phyloP scores from a whole-genome alignment of 495 filamentous ascomycete species.

The Lasiosphaeria miniovina region DNA sequence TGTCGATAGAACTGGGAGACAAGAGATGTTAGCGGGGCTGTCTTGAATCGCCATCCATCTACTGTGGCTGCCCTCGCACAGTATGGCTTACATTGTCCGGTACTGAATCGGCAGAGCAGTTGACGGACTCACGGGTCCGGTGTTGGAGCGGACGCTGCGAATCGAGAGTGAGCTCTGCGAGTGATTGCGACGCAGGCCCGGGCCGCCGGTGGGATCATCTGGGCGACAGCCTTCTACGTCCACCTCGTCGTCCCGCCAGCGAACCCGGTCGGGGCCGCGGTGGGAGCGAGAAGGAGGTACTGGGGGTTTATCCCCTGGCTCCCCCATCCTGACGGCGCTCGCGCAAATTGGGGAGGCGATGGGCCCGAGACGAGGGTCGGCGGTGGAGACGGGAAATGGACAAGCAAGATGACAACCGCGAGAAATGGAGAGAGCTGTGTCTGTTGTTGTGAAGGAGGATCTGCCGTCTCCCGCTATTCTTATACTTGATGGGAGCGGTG shows the following conservation, averaged over 20 bases:
- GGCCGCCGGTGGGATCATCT: neutral
- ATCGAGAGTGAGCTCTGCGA: constrained; percentile 41
- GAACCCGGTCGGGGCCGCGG: constrained; percentile 26
- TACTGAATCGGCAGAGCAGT: constrained; percentile 53
- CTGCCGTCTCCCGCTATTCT: too few species aligned
- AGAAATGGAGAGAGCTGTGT: too few species aligned
- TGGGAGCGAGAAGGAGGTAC: neutral
- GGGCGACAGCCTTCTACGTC: constrained; percentile 24
- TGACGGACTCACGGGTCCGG: constrained; percentile 41
- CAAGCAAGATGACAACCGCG: too few species aligned
- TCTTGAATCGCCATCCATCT: too few species aligned
- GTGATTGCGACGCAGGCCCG: constrained; percentile 26
- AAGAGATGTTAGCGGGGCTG: neutral
- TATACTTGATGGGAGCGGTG: too few species aligned
- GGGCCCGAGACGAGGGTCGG: too few species aligned
- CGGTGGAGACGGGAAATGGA: too few species aligned
- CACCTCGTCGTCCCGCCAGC: constrained; percentile 34
- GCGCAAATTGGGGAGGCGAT: too few species aligned
- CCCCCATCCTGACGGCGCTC: too few species aligned
- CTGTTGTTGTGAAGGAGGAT: too few species aligned
- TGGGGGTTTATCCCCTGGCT: neutral
- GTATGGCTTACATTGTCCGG: constrained; percentile 43
- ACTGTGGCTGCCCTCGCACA: too few species aligned
- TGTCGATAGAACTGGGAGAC: constrained; percentile 45
- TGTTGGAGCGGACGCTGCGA: constrained; percentile 30